Percentiles rank a stretch among this genome's conserved stretches.
Evolutionary conservation across 1,139 yeast species (phyloP).

Genomic region (Kurtzmaniella natalensis): DNA sequence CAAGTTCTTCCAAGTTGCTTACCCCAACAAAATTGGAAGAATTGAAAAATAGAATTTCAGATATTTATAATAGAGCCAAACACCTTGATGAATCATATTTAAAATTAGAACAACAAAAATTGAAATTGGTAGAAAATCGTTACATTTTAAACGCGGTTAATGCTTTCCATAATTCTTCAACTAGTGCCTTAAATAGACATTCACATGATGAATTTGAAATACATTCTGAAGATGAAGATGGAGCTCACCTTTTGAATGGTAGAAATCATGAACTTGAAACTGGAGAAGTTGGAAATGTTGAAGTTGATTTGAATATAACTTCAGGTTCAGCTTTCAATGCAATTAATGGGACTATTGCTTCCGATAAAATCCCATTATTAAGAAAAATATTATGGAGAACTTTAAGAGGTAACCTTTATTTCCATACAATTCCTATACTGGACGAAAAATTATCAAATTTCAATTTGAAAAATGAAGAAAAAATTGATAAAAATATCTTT

Average conservation of each 20-base stretch:
- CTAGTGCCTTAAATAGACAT: constrained; percentile 7
- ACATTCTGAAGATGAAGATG: constrained; percentile 24
- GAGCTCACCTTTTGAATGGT: constrained; percentile 30
- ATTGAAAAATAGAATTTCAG: constrained; percentile 17
- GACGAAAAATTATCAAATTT: constrained; percentile 29
- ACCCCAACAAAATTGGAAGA: constrained; percentile 29
- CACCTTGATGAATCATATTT: constrained; percentile 32
- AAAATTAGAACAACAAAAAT: constrained; percentile 18
- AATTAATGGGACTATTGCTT: constrained; percentile 46
- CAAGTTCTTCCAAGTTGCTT: constrained; percentile 18
- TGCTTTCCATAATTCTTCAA: constrained; percentile 22
- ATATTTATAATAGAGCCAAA: constrained; percentile 23
- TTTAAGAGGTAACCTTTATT: constrained; percentile 49
- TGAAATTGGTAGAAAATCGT: constrained; percentile 29
- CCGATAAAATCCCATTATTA: constrained; percentile 41
- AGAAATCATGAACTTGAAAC: constrained; percentile 24
- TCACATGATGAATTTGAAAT: constrained; percentile 9
- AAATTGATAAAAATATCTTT: constrained; percentile 66
- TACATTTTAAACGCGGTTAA: constrained; percentile 28
- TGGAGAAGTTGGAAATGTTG: constrained; percentile 27
- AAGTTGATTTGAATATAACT: constrained; percentile 10
- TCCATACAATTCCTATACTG: constrained; percentile 44
- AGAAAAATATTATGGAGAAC: constrained; percentile 55
- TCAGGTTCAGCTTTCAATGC: constrained; percentile 52
- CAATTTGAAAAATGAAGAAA: constrained; percentile 16